Conservation (phyloP, 805 yeast species). For the Saturnispora dispora region DNA sequence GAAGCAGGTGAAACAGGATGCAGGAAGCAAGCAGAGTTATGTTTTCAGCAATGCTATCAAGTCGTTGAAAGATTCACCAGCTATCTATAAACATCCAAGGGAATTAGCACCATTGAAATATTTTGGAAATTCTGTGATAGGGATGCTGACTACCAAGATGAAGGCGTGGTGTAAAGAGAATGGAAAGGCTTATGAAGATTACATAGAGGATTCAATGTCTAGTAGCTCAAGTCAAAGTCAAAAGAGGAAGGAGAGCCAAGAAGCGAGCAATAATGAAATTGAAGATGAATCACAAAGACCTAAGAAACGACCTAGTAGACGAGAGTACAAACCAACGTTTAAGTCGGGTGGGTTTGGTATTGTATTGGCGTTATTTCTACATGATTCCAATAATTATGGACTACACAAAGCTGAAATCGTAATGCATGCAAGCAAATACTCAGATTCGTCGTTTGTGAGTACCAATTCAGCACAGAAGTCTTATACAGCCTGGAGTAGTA, state of each 20-base stretch:
- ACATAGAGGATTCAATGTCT: neutral
- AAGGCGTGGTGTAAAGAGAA: conserved; percentile 47
- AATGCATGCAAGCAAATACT: conserved; percentile 42
- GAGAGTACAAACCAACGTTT: conserved; percentile 44
- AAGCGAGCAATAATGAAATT: conserved; percentile 3
- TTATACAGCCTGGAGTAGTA: conserved; percentile 69
- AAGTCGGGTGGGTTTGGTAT: conserved; percentile 85
- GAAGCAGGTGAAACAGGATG: conserved; percentile 19
- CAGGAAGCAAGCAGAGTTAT: conserved; percentile 14
- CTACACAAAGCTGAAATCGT: conserved; percentile 53
- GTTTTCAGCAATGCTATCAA: conserved; percentile 47
- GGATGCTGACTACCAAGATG: conserved; percentile 38
- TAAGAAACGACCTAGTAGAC: neutral
- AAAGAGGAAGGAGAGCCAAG: neutral
- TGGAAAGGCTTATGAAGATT: conserved; percentile 23
- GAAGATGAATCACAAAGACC: neutral
- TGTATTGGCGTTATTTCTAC: conserved; percentile 45
- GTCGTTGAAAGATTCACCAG: conserved; percentile 37
- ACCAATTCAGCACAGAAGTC: conserved; percentile 42
- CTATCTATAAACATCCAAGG: conserved; percentile 42
- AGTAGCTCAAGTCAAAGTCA: neutral
- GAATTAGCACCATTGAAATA: conserved; percentile 52
- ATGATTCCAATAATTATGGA: conserved; percentile 45
- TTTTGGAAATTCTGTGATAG: conserved; percentile 65
- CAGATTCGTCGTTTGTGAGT: conserved; percentile 45